Conservation (phyloP, 345 rosid species). For the Alliaria petiolata region DNA sequence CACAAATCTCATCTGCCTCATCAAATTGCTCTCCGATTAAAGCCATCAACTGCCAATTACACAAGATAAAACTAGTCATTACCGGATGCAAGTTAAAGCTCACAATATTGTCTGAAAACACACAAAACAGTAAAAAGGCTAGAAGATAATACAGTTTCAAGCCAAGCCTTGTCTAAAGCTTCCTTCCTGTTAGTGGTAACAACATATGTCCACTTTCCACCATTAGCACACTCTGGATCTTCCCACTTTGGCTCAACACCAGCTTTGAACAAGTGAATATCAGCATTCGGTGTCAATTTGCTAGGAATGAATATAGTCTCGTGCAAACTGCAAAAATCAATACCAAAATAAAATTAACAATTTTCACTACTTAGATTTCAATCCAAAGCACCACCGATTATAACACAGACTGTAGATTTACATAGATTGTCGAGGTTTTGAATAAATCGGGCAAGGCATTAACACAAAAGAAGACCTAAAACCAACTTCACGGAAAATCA, state of each 20-base stretch:
- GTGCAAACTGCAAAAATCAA: constrained; percentile 50
- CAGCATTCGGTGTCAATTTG: constrained; percentile 53
- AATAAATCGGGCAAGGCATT: neutral
- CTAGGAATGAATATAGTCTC: constrained; percentile 82
- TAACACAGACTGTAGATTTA: neutral
- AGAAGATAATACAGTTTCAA: constrained; percentile 60
- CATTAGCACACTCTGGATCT: constrained; percentile 89
- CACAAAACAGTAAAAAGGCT: neutral
- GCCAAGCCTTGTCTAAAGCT: constrained; percentile 71
- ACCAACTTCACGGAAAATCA: neutral
- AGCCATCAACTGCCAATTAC: constrained; percentile 62
- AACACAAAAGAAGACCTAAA: neutral
- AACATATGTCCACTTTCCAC: constrained; percentile 94
- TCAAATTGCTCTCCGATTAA: constrained; percentile 94
- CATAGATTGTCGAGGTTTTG: neutral
- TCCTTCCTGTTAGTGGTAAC: constrained; percentile 47
- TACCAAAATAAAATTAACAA: neutral
- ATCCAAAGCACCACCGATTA: neutral
- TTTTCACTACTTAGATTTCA: neutral
- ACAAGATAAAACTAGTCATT: neutral
- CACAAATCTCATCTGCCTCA: constrained; percentile 87
- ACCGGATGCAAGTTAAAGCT: neutral
- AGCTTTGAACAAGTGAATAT: constrained; percentile 82
- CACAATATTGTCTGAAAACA: neutral
- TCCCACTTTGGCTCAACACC: constrained; percentile 98